Conservation (phyloP, 2,329 filamentous ascomycete species). For the Calonectria pauciramosa region DNA sequence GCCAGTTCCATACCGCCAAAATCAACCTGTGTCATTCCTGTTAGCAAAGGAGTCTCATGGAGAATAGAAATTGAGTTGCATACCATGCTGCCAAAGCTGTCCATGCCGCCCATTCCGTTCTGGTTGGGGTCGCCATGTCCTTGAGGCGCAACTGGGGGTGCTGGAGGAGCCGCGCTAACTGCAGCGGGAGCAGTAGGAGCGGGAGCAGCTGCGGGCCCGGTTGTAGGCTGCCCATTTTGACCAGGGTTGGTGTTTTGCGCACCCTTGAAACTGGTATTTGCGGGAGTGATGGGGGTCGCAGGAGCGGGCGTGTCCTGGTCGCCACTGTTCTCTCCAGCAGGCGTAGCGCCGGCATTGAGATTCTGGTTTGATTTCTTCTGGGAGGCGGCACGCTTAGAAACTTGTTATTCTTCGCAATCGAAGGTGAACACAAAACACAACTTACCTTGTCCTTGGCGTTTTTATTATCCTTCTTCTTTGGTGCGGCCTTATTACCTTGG, state of each 20-base stretch:
- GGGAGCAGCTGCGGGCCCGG: slow-evolving; percentile 42
- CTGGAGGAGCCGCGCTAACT: slow-evolving; percentile 52
- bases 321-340: slow-evolving; percentile 67
- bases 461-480: slow-evolving; percentile 83
- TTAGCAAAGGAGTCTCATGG: slow-evolving; percentile 14
- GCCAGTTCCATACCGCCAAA: slow-evolving; percentile 67
- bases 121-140: slow-evolving; percentile 63
- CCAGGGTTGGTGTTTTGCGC: slow-evolving; percentile 46
- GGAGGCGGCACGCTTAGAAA: slow-evolving; percentile 61
- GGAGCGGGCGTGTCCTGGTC: slow-evolving; percentile 73
- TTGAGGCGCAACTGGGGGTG: slow-evolving; percentile 59
- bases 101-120: slow-evolving; percentile 58
- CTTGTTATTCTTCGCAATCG: slow-evolving; percentile 30
- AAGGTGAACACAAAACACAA: slow-evolving; percentile 13
- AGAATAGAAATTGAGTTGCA: slow-evolving; percentile 40
- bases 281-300: slow-evolving; percentile 74
- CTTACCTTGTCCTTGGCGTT: slow-evolving; percentile 77
- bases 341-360: slow-evolving; percentile 64
- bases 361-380: slow-evolving; percentile 75
- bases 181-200: slow-evolving; percentile 49
- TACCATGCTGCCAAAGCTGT: slow-evolving; percentile 60
- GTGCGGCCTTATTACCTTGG: slow-evolving; percentile 78
- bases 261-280: slow-evolving; percentile 63
- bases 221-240: slow-evolving; percentile 50
- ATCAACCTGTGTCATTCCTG: slow-evolving; percentile 51